phyloP scores from a whole-genome alignment of 192 early-diverging fungal species.

The Coemansia sp. region DNA sequence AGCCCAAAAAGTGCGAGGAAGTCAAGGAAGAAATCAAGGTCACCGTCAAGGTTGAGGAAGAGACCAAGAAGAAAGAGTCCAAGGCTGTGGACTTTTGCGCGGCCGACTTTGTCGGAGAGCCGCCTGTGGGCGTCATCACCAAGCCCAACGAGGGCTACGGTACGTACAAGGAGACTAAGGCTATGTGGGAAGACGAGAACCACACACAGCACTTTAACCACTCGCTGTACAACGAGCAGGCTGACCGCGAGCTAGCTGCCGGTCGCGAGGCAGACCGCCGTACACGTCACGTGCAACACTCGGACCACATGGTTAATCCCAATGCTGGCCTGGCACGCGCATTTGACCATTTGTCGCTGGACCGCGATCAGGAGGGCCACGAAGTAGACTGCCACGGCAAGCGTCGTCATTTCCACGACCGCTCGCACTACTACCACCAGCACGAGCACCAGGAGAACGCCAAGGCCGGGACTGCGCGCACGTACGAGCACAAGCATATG shows the following conservation, averaged over 20 bases:
- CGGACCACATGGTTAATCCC: constrained; percentile 54
- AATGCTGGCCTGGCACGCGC: constrained; percentile 51
- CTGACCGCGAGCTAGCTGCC: constrained; percentile 47
- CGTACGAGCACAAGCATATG: constrained; percentile 60
- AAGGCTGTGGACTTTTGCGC: constrained; percentile 51
- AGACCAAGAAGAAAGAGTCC: constrained; percentile 36
- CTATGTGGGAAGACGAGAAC: constrained; percentile 57
- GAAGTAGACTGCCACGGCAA: constrained; percentile 53
- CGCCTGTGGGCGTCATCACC: constrained; percentile 47
- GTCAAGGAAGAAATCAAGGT: constrained; percentile 42
- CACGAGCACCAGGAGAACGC: constrained; percentile 58
- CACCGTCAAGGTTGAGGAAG: constrained; percentile 48
- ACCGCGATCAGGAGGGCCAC: constrained; percentile 55
- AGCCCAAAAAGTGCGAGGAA: constrained; percentile 20
- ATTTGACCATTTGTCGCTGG: constrained; percentile 54
- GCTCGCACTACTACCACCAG: constrained; percentile 59
- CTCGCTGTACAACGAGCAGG: constrained; percentile 58
- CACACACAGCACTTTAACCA: constrained; percentile 58
- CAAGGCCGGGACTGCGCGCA: constrained; percentile 49
- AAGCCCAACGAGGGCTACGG: constrained; percentile 57
- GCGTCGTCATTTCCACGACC: constrained; percentile 53
- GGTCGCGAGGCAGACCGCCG: constrained; percentile 46
- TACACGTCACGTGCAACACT: constrained; percentile 55
- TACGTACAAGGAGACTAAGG: constrained; percentile 58
- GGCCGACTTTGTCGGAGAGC: constrained; percentile 42